Evolutionary conservation across 768 basidiomycete species (phyloP), one percentile per base, ranked within the genome.

Genomic region (Sarcodon aspratus): DNA sequence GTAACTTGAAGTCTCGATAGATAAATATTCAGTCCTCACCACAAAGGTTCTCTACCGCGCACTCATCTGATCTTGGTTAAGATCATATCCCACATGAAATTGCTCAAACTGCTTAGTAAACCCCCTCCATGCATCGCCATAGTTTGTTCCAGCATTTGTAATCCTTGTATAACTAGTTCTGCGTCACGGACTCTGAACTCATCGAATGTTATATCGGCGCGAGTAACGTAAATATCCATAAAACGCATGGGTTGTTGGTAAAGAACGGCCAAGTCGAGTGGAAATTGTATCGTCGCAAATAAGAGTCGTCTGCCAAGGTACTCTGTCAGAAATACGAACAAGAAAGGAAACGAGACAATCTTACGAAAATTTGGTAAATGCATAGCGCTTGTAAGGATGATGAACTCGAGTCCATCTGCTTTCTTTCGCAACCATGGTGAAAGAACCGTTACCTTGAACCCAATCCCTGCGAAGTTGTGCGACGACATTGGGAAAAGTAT

Each of bases 201-300:
- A 37, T 66, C 63, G 44, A 73, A 73, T 7, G 64, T 68, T 32
- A 73, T 61, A 40, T 74, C 69, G 4, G 61, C 54, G 5, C 66
- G 63, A 10, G 62, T 54, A 15, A 66, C 55, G 51, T 67, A 62
- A 5, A 75, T 46, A 48, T 72, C 66, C 10, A 69, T 50, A 9
- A 55, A 51, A 8, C 55, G 55, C 51, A 64, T 53, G 1, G 70
- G 71, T 49, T 69, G 60, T 34, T 50, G 47, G 32, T 60, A 56
- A 13, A 61, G 49, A 33, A 59, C 54, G 6, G 54, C 12, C n/a
- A 68, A 12, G 46, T 63, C 60, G n/a, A 50, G 55, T 8, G 68
- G 66, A 38, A 69, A 60, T 27, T 54, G 59, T 7, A 52, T 45
- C 1, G 66, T 9, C 8, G 58, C 51, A 33, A 54, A 55, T 10